Evolutionary conservation across 208 protist genomes (phyloP).

Genomic region (Leishmania braziliensis): DNA sequence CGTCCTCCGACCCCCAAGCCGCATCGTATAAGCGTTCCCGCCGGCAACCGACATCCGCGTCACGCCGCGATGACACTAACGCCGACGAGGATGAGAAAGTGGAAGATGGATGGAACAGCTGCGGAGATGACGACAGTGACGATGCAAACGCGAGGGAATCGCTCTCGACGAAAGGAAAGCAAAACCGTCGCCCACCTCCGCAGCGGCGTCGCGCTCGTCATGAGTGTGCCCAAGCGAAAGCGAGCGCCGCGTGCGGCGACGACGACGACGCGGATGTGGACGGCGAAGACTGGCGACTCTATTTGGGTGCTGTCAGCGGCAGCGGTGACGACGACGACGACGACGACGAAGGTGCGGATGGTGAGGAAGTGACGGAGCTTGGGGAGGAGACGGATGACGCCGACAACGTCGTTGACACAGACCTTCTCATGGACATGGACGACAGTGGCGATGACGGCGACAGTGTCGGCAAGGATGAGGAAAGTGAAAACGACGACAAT

Average conservation of each 20-base stretch:
- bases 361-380: constrained; percentile 13
- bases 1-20: background rate
- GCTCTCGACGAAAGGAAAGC: background rate
- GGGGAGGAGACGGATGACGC: constrained; percentile 37
- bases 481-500: constrained; percentile 34
- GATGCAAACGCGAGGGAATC: background rate
- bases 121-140: background rate
- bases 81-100: background rate
- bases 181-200: background rate
- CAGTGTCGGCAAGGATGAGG: constrained; percentile 26
- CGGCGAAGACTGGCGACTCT: constrained; percentile 41
- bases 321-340: constrained; percentile 4
- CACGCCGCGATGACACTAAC: background rate
- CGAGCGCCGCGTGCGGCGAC: background rate
- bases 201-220: background rate
- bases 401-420: constrained; percentile 40
- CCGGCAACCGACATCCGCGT: background rate
- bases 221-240: background rate
- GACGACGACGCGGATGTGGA: constrained; percentile 17
- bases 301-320: constrained; percentile 21
- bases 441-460: constrained; percentile 24
- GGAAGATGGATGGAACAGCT: background rate
- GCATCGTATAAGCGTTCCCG: constrained; percentile 1
- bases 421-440: constrained; percentile 35
- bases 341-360: constrained; percentile 5